phyloP scores from a whole-genome alignment of 306 rosid species.

The Prunus padus region DNA sequence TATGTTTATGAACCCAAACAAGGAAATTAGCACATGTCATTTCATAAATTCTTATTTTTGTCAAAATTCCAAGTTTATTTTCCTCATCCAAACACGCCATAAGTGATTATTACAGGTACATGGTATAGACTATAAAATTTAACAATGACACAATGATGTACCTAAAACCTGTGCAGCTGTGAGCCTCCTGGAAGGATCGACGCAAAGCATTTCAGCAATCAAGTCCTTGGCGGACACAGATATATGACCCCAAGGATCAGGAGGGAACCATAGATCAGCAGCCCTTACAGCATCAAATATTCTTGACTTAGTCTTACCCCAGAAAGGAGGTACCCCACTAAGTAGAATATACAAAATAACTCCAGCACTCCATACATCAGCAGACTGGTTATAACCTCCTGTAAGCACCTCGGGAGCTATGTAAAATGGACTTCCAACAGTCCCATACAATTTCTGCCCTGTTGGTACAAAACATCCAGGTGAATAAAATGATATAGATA shows the following conservation, averaged over 20 bases:
- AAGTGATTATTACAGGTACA: background rate
- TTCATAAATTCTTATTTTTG: no score
- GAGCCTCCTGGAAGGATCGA: slow-evolving; percentile 69
- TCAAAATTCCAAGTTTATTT: no score
- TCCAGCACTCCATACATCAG: slow-evolving; percentile 85
- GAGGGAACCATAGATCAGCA: slow-evolving; percentile 64
- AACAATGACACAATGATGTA: slow-evolving; percentile 21
- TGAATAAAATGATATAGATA: slow-evolving; percentile 8
- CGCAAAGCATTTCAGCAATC: slow-evolving; percentile 63
- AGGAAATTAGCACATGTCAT: no score
- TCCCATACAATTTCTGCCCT: slow-evolving; percentile 74
- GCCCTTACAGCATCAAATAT: slow-evolving; percentile 80
- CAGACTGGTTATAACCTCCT: slow-evolving; percentile 77
- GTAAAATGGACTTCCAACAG: slow-evolving; percentile 87
- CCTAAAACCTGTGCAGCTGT: slow-evolving; percentile 72
- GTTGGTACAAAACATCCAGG: slow-evolving; percentile 34
- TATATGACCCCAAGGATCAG: slow-evolving; percentile 59
- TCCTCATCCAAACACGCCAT: no score
- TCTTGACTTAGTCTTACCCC: slow-evolving; percentile 78
- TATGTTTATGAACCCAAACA: no score
- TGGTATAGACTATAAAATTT: background rate
- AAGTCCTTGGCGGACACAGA: slow-evolving; percentile 62
- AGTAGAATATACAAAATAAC: slow-evolving; percentile 79
- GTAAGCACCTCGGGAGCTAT: slow-evolving; percentile 83
- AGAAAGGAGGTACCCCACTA: slow-evolving; percentile 77